These are phyloP conservation scores for Scenedesmus sp. DNA, from an alignment of 163 green algal species.

Conservation along the genomic window DNA sequence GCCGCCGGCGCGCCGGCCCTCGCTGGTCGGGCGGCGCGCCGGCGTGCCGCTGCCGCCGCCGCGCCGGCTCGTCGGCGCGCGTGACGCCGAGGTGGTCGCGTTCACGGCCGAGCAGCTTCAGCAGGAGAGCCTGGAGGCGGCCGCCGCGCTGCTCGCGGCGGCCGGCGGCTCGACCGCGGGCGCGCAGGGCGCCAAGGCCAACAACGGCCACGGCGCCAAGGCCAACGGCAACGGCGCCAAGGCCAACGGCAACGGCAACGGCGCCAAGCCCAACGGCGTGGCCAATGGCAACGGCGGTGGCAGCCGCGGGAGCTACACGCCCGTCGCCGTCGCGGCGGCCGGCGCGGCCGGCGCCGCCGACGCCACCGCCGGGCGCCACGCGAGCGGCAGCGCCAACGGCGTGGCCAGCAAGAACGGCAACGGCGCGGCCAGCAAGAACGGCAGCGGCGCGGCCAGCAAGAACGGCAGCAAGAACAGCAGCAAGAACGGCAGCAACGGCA, in stretches of 20 bases:
- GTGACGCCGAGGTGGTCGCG: slow-evolving; percentile 2
- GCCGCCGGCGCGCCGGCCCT: no score
- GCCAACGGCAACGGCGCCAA: slow-evolving; percentile 5
- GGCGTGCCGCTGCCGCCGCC: no score
- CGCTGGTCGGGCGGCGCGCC: no score
- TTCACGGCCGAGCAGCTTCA: slow-evolving; percentile 10
- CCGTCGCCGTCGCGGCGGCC: not conserved
- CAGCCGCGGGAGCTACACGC: not conserved
- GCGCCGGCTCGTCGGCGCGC: no score
- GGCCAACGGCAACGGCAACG: not conserved
- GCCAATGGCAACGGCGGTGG: not conserved
- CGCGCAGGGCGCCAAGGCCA: not conserved
- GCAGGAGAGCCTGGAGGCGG: not conserved
- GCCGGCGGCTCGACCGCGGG: not conserved
- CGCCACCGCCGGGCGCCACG: no score
- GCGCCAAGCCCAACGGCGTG: not conserved
- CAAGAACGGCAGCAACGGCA: not conserved
- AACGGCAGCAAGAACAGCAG: no score
- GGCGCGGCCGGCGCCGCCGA: no score
- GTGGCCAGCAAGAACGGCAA: no score
- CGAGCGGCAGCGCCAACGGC: not conserved
- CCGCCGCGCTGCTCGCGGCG: not conserved
- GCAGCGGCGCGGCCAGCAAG: no score
- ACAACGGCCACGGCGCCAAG: slow-evolving; percentile 7
- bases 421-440: no score